Base-by-base conservation (phyloP, 2,329 filamentous ascomycete genomes). In the Pseudogymnoascus sp. region DNA sequence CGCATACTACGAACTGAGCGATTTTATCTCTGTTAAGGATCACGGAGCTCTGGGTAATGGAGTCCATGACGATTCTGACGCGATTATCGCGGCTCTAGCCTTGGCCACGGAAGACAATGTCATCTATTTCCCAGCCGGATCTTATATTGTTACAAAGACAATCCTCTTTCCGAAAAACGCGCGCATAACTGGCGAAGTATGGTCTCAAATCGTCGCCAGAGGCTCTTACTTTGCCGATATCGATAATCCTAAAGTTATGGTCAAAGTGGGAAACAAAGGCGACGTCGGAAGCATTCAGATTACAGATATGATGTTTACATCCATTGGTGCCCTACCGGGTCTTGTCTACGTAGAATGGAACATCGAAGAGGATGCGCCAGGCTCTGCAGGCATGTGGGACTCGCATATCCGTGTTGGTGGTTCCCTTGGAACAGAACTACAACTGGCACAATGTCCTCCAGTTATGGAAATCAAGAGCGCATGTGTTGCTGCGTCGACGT, bases 121-220 rank as follows among this genome's bases (percentile, higher is more conserved):
- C n/a, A n/a, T n/a, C n/a, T n/a, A n/a, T 72, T 74, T 85, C 62
- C 80, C 83, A 66, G 75, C 77, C 63, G 82, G 82, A 57, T 71
- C 78, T 7, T 85, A 84, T 73, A 73, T 73, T 57, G 72, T 82
- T 18, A 79, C 75, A 4, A 69, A 71, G 6, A 81, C 80, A 0
- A 68, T 82, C 15, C 71, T 73, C 20, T 67, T 81, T 28, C 79
- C 79, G 0, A 70, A 74, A 6, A 76, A 78, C 7, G 78, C 80
- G 3, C 74, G 75, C 3, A 76, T 85, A 33, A 73, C 82, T 12
- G 83, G 83, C 22, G 80, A 85, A 68, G 75, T 76, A 3, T 82
- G 79, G 75, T 76, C 80, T 7, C 74, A 73, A 12, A 78, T 80
- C 66, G 77, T 75, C 15, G 80, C 74, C 2, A 71, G 70, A 5